Evolutionary conservation across 345 rosid genomes (phyloP).

Genomic region (Eucalyptus marginata): DNA sequence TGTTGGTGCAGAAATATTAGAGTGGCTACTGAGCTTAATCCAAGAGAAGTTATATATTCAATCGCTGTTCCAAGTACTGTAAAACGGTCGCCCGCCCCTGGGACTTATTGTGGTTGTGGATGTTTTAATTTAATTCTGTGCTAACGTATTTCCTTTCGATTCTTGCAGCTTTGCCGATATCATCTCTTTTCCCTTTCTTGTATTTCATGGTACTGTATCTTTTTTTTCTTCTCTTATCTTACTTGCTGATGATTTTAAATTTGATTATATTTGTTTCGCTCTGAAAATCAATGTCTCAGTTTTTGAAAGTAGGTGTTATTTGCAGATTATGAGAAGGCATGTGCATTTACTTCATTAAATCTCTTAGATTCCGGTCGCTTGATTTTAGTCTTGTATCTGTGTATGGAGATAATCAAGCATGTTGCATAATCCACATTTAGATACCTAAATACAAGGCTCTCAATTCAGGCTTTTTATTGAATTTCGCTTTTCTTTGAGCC

Average conservation of each 20-base stretch:
- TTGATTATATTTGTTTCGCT: background rate
- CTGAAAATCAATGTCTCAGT: background rate
- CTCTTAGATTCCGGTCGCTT: background rate
- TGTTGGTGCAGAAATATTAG: background rate
- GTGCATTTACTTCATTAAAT: background rate
- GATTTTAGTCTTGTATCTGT: background rate
- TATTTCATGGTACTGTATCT: constrained; percentile 59
- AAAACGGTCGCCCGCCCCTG: background rate
- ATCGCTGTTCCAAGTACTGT: background rate
- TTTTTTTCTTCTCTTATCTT: background rate
- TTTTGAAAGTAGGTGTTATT: background rate
- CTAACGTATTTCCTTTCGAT: background rate
- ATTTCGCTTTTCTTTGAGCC: background rate
- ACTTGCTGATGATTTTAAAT: background rate
- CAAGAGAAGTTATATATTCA: background rate
- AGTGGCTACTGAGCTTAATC: background rate
- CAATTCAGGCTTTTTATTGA: background rate
- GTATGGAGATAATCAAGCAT: background rate
- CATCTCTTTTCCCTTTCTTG: constrained; percentile 72
- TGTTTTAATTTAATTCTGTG: background rate
- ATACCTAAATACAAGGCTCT: background rate
- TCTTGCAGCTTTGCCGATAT: constrained; percentile 61
- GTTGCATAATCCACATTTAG: background rate
- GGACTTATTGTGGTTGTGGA: background rate
- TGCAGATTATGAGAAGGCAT: background rate